Evolutionary conservation across 306 rosid genomes (phyloP).

Genomic region (Cicer chorassanicum): DNA sequence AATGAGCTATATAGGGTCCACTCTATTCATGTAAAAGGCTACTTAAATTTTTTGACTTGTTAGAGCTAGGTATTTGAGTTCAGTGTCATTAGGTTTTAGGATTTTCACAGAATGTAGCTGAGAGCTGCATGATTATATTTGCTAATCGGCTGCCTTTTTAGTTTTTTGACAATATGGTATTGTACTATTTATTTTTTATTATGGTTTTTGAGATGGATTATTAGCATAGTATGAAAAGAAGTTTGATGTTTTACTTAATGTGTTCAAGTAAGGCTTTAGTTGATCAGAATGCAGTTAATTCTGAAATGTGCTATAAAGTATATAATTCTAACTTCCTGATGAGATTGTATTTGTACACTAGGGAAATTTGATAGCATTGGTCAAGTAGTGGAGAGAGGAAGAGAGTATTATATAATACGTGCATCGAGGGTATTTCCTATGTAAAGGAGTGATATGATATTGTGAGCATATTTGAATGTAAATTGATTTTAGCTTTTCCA

Average conservation of each 20-base stretch:
- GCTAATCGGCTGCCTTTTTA: conserved; percentile 13
- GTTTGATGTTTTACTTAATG: conserved; percentile 30
- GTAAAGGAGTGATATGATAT: background rate
- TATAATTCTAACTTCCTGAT: conserved; percentile 12
- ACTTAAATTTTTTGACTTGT: conserved; percentile 36
- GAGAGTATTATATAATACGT: background rate
- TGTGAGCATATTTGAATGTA: conserved; percentile 31
- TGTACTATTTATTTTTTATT: conserved; percentile 15
- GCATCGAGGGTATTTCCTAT: background rate
- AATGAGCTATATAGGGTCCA: conserved; percentile 35
- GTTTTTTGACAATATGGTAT: conserved; percentile 25
- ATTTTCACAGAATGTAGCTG: conserved; percentile 12
- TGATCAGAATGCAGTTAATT: conserved; percentile 11
- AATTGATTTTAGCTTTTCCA: conserved; percentile 34
- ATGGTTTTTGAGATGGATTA: conserved; percentile 34
- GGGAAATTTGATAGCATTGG: conserved; percentile 15
- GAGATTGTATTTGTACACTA: conserved; percentile 26
- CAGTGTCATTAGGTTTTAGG: conserved; percentile 32
- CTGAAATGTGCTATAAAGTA: conserved; percentile 11
- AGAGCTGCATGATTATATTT: conserved; percentile 25
- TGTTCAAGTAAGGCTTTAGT: conserved; percentile 24
- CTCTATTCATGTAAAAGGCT: background rate
- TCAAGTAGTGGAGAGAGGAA: background rate
- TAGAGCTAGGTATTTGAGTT: conserved; percentile 30
- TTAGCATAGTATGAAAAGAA: conserved; percentile 25